Evolutionary conservation across 768 basidiomycete species (phyloP), one percentile per base, ranked within the genome.

Genomic region (Boletus subcaerulescens): DNA sequence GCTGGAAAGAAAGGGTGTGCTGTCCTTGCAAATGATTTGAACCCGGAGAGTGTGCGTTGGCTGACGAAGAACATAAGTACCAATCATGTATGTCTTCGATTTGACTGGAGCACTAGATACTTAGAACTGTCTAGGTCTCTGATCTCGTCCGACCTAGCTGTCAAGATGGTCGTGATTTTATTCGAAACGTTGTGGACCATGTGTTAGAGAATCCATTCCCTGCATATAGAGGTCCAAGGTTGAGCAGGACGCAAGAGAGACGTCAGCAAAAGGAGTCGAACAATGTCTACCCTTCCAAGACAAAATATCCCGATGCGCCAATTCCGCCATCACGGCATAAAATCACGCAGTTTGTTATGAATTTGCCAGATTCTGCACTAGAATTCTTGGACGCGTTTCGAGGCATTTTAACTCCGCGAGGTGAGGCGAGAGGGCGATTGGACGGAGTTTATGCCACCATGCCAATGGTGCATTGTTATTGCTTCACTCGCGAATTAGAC

Each of bases 391-490:
- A 90, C 64, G 91, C 91, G 2, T 97, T 92, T 75, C 81, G 82
- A 4, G 93, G 93, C 2, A 78, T 89, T 55, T 77, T 91, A 45
- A 66, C 72, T 5, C 66, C 75, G 5, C 61, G 75, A 22, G 71
- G 62, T 65, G 72, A 60, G 65, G 43, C 17, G n/a, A 40, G 51
- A 38, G 71, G 74, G 61, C 74, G 75, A 60, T 75, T 82, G 48
- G 80, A 81, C 68, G 74, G 75, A 5, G 72, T 78, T 58, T 75
- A 73, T 60, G 43, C 49, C 20, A 55, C 67, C 53, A 85, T 96
- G 86, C 96, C 97, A 2, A 83, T 92, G 80, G 79, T 99, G 15
- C 97, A 99, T 67, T 95, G 92, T 60, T 87, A 99, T 70, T 98
- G 95, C 74, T 99, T 99, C 73, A 93, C 94, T 29, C 84, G 91